Evolutionary conservation across 2,329 filamentous ascomycete genomes (phyloP).

Genomic region (Coniochaeta sp.): DNA sequence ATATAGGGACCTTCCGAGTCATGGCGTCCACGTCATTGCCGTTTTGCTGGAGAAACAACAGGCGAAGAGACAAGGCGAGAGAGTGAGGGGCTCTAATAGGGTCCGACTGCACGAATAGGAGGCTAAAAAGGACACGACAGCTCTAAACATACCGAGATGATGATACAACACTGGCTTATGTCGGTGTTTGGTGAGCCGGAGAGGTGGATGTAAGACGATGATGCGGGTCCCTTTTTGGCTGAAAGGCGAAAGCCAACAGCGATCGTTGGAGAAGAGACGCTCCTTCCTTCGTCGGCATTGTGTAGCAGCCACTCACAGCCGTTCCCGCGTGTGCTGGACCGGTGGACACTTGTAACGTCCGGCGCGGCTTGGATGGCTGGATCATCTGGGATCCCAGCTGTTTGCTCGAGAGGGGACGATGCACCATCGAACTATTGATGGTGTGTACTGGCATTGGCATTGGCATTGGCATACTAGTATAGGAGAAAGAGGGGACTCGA

Average conservation of each 20-base stretch:
- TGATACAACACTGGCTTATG: neutral
- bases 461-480: neutral
- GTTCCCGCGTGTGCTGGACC: neutral
- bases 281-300: neutral
- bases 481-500: neutral
- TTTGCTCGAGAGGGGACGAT: neutral
- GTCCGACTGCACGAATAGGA: neutral
- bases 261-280: neutral
- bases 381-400: neutral
- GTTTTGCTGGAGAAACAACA: neutral
- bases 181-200: neutral
- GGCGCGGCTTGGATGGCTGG: neutral
- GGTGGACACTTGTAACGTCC: neutral
- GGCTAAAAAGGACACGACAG: neutral
- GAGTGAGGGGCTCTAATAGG: neutral
- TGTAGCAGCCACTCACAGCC: neutral
- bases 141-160: neutral
- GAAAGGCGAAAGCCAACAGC: neutral
- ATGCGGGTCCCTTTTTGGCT: constrained; percentile 1
- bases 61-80: neutral
- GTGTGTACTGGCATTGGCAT: neutral
- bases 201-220: neutral
- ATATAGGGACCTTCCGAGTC: neutral
- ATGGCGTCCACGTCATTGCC: neutral
- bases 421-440: neutral